A percentile compares a stretch with the other conserved stretches of the same genome.
Evolutionary conservation across 371 early-diverging fungal genomes (phyloP).

Genomic region (Batrachochytrium dendrobatidis): DNA sequence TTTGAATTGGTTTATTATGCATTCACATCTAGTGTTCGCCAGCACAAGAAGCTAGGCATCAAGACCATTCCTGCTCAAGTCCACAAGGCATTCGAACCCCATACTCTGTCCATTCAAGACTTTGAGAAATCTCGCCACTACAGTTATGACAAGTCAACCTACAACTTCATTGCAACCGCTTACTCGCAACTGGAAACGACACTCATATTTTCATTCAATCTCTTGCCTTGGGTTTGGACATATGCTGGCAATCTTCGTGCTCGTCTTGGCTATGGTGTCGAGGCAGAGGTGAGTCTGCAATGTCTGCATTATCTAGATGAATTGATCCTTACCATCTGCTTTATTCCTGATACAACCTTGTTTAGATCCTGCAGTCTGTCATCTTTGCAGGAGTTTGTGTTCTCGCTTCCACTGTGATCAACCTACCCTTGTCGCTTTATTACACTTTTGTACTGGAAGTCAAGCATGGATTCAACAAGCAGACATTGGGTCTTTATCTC

Average conservation of each 20-base stretch:
- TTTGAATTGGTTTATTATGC: not conserved
- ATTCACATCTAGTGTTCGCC: slow-evolving; percentile 46
- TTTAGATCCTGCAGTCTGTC: slow-evolving; percentile 79
- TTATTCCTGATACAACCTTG: not conserved
- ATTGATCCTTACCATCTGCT: not conserved
- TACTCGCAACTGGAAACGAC: slow-evolving; percentile 60
- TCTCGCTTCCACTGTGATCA: slow-evolving; percentile 54
- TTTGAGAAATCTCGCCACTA: slow-evolving; percentile 82
- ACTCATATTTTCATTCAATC: slow-evolving; percentile 56
- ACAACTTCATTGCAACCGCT: slow-evolving; percentile 58
- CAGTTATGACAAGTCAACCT: slow-evolving; percentile 73
- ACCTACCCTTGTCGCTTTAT: slow-evolving; percentile 79
- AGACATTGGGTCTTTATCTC: slow-evolving; percentile 73
- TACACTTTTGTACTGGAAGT: slow-evolving; percentile 93
- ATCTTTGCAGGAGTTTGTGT: slow-evolving; percentile 62
- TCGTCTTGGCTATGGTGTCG: slow-evolving; percentile 52
- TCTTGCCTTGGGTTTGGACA: slow-evolving; percentile 71
- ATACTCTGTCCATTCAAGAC: slow-evolving; percentile 28
- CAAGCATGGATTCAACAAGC: slow-evolving; percentile 96
- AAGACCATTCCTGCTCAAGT: slow-evolving; percentile 32
- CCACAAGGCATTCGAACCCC: slow-evolving; percentile 52
- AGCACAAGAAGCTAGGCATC: slow-evolving; percentile 50
- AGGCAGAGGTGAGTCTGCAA: slow-evolving; percentile 55
- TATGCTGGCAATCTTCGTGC: slow-evolving; percentile 48
- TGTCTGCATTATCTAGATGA: not conserved